phyloP scores from a whole-genome alignment of 805 yeast genomes.

The Yamadazyma olivae region DNA sequence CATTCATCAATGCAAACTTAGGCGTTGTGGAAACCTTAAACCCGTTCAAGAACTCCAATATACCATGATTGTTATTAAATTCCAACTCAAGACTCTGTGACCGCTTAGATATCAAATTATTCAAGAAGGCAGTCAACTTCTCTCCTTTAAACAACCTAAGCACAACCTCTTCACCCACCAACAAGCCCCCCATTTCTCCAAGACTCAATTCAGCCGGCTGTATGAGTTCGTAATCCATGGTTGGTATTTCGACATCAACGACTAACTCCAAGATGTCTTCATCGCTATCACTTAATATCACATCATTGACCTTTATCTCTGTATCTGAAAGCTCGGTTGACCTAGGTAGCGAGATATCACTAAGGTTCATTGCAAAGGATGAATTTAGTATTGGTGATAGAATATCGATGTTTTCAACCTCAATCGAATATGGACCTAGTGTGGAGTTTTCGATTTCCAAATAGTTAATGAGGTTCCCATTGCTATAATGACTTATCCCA shows the following conservation, averaged over 20 bases:
- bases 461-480: not conserved
- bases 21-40: conserved; percentile 1
- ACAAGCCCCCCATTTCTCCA: conserved; percentile 1
- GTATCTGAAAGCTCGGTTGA: not conserved
- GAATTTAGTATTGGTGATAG: conserved; percentile 1
- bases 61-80: no score
- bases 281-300: conserved; percentile 7
- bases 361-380: not conserved
- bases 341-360: not conserved
- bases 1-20: not conserved
- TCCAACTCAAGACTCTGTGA: not conserved
- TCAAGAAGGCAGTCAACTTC: conserved; percentile 1
- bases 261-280: not conserved
- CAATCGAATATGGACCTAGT: not conserved
- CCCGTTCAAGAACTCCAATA: not conserved
- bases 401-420: conserved; percentile 1
- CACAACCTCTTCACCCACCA: conserved; percentile 5
- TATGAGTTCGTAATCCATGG: not conserved
- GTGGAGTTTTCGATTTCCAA: not conserved
- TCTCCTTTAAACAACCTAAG: not conserved
- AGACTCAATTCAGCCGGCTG: not conserved
- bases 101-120: conserved; percentile 6
- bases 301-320: conserved; percentile 17
- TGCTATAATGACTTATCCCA: not conserved
- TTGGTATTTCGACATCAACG: conserved; percentile 4